Evolutionary conservation across 805 yeast species (phyloP).

Genomic region (Candida stauntonica): DNA sequence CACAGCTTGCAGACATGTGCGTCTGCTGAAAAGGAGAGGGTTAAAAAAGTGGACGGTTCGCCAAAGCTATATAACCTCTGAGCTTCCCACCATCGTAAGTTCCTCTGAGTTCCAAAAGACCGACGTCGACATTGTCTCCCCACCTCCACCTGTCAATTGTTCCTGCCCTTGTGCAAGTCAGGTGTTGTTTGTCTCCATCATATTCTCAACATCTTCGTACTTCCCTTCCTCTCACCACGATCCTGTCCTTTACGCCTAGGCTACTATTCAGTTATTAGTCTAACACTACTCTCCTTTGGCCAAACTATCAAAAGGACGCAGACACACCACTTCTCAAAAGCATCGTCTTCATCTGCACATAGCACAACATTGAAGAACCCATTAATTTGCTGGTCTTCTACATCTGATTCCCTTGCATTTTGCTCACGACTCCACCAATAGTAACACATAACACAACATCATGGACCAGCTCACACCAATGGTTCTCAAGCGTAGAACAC

Average conservation of each 20-base stretch:
- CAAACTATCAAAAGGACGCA: no score
- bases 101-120: no score
- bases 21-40: conserved; percentile 3
- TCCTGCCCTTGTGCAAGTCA: neutral
- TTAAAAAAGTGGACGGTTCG: neutral
- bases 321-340: no score
- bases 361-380: neutral
- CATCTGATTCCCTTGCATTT: neutral
- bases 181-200: conserved; percentile 1
- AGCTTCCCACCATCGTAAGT: conserved; percentile 1
- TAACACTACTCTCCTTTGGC: neutral
- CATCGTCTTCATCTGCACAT: no score
- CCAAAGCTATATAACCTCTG: conserved; percentile 3
- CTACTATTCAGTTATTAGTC: conserved; percentile 19
- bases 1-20: conserved; percentile 2
- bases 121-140: conserved; percentile 1
- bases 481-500: conserved; percentile 22
- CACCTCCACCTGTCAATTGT: neutral
- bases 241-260: neutral
- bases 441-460: neutral
- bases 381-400: neutral
- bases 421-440: neutral
- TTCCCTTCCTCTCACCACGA: neutral
- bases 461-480: conserved; percentile 21
- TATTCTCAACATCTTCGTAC: neutral